Evolutionary conservation across 2,329 filamentous ascomycete species (phyloP), one percentile per base, ranked within the genome.

Genomic region (Scedosporium apiospermum): DNA sequence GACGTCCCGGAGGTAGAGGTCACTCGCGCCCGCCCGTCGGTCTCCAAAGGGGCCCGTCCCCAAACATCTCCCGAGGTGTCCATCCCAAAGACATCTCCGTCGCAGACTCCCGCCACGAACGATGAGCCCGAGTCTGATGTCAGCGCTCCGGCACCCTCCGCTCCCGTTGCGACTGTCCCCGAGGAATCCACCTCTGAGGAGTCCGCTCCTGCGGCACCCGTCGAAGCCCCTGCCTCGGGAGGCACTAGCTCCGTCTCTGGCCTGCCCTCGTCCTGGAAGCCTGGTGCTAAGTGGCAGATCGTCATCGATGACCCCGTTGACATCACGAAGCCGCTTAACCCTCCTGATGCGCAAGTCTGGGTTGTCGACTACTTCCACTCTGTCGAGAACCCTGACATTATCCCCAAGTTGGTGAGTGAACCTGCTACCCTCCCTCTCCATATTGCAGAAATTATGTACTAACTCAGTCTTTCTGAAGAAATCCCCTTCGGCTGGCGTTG

Each of bases 341-440:
- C 71, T 1, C 23, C 63, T 34, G 65, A 68, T 44, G 70, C 69
- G 12, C 63, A 64, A 44, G 69, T 73, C 23, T 73, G 69, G 68
- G 71, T 72, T 16, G 68, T 73, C 58, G 71, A 73, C 61, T 67
- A 72, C 49, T 67, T 65, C 23, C 70, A 71, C 58, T 71, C 68
- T 9, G 61, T 65, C 3, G 64, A 70, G 27, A 65, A 68, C 57
- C 65, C 66, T 5, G 62, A 67, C 6, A 70, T 69, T 63, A 71
- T 73, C 21, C 69, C 69, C 38, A 64, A 62, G 23, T 69, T 73
- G 55, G 71, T 61, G 71, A 67, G 70, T 72, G 62, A 18, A 59
- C n/a, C n/a, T n/a, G n/a, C 10, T 7, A 53, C 14, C 23, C 10
- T 26, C 23, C 10, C 49, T 27, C 21, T 27, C 21, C 18, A 26